phyloP scores from a whole-genome alignment of 768 basidiomycete genomes.

The Asterophora parasitica region DNA sequence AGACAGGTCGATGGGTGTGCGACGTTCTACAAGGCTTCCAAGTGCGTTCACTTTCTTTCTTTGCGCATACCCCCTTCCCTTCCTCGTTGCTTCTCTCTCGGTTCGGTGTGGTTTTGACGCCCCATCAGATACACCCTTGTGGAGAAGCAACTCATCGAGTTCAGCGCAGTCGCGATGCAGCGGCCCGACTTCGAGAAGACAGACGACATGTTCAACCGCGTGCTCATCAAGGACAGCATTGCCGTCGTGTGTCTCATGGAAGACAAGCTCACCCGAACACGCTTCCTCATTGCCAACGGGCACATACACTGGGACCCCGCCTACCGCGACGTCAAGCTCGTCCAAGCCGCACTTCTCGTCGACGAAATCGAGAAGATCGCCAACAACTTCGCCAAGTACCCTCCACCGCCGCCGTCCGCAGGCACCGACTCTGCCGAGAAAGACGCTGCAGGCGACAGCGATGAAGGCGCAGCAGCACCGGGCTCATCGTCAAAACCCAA shows the following conservation, averaged over 20 bases:
- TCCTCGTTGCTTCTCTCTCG: neutral
- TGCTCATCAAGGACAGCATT: conserved; percentile 91
- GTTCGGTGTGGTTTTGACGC: conserved; percentile 9
- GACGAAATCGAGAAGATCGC: conserved; percentile 93
- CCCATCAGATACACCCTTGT: conserved; percentile 77
- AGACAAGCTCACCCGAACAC: conserved; percentile 79
- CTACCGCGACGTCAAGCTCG: conserved; percentile 94
- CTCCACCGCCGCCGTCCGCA: conserved; percentile 50
- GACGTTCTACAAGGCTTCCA: conserved; percentile 86
- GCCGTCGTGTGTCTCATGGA: conserved; percentile 86
- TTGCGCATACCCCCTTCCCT: neutral
- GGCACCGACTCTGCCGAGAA: conserved; percentile 19
- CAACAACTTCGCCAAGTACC: conserved; percentile 77
- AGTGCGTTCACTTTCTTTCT: conserved; percentile 47
- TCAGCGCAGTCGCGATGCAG: conserved; percentile 88
- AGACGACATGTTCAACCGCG: conserved; percentile 99
- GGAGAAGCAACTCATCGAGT: conserved; percentile 92
- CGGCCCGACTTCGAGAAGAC: conserved; percentile 94
- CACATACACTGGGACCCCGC: conserved; percentile 93
- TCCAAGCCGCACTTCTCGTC: conserved; percentile 87
- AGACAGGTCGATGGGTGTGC: conserved; percentile 94
- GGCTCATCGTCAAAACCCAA: conserved; percentile 10
- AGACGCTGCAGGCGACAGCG: conserved; percentile 18
- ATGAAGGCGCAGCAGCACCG: conserved; percentile 6
- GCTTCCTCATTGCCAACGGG: conserved; percentile 83